These are phyloP conservation scores for Vitis amurensis DNA, from an alignment of 164 flowering plant species.

Conservation along the genomic window DNA sequence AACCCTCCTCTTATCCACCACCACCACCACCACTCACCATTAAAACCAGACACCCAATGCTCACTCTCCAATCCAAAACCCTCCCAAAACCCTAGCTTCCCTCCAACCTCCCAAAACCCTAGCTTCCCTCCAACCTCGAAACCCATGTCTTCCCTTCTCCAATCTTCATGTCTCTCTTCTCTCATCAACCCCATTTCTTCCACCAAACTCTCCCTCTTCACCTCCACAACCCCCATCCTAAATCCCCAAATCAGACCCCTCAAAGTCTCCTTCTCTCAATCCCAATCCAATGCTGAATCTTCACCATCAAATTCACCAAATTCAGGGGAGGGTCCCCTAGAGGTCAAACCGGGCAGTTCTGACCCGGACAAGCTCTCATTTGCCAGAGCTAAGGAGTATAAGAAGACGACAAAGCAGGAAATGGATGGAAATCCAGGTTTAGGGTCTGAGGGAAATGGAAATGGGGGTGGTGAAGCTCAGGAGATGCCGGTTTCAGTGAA, in stretches of 20 bases:
- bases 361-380: constrained; percentile 50
- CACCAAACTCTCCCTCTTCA: constrained; percentile 20
- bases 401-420: constrained; percentile 23
- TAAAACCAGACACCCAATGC: not conserved
- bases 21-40: not conserved
- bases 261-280: constrained; percentile 33
- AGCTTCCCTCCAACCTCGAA: constrained; percentile 10
- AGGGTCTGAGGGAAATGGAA: constrained; percentile 10
- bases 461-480: constrained; percentile 5
- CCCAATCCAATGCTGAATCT: constrained; percentile 31
- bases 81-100: constrained; percentile 8
- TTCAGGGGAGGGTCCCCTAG: constrained; percentile 13
- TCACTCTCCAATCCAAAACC: not conserved
- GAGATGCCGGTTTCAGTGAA: constrained; percentile 25
- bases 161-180: constrained; percentile 36
- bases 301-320: constrained; percentile 24
- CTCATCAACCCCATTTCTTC: constrained; percentile 16
- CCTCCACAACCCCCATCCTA: constrained; percentile 12
- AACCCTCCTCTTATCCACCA: constrained; percentile 6
- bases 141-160: constrained; percentile 28
- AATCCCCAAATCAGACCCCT: constrained; percentile 10
- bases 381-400: constrained; percentile 51
- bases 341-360: constrained; percentile 19
- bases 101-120: too few relatives aligned
- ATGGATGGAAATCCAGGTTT: constrained; percentile 15